Evolutionary conservation across 2,329 filamentous ascomycete species (phyloP).

Genomic region (Albifimbria verrucaria): DNA sequence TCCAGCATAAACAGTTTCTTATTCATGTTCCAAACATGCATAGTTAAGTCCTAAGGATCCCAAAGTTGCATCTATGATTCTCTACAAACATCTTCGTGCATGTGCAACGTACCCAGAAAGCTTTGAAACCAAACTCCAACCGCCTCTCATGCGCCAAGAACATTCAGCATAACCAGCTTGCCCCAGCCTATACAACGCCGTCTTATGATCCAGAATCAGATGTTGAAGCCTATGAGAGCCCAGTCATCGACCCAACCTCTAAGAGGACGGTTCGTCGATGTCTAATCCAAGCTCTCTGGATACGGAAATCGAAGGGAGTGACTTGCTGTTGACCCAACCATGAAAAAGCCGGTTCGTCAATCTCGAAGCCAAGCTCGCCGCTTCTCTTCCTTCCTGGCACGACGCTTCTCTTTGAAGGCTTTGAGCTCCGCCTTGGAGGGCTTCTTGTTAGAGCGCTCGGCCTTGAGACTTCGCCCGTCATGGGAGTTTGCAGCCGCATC

Average conservation of each 20-base stretch:
- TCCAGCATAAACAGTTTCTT: too few relatives aligned
- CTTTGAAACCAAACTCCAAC: background rate
- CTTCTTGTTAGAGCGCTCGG: constrained; percentile 83
- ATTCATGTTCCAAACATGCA: too few relatives aligned
- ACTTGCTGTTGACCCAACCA: too few relatives aligned
- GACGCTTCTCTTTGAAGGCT: constrained; percentile 85
- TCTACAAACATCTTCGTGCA: too few relatives aligned
- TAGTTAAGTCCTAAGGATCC: too few relatives aligned
- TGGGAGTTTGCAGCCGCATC: constrained; percentile 90
- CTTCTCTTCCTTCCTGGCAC: constrained; percentile 91
- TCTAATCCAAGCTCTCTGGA: constrained; percentile 81
- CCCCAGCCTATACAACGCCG: background rate
- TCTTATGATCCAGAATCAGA: background rate
- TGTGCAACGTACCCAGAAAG: background rate
- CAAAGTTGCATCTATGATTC: background rate
- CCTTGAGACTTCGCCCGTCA: constrained; percentile 85
- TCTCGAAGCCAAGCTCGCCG: constrained; percentile 86
- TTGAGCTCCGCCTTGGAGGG: constrained; percentile 83
- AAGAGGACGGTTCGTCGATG: constrained; percentile 55
- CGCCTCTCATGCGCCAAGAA: background rate
- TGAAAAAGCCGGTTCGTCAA: constrained; percentile 41
- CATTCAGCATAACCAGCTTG: background rate
- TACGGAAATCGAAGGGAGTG: too few relatives aligned
- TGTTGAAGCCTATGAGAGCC: too few relatives aligned
- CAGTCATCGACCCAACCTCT: too few relatives aligned